Evolutionary conservation across 805 yeast species (phyloP).

Genomic region (Candida easanensis): DNA sequence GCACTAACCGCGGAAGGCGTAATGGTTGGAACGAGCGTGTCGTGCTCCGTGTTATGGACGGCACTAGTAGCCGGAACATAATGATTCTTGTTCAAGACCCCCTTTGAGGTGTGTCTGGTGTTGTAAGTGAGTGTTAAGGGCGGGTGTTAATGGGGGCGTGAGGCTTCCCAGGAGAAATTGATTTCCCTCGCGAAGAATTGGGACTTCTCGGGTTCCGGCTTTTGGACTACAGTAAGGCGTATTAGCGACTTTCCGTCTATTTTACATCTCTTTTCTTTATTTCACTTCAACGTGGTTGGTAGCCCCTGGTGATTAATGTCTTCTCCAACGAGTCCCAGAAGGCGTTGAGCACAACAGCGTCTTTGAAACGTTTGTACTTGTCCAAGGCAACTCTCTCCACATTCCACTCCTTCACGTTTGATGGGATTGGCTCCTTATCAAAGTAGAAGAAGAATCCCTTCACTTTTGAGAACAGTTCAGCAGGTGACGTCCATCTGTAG

Average conservation of each 20-base stretch:
- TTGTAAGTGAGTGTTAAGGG: no score
- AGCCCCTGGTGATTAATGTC: slow-evolving; percentile 65
- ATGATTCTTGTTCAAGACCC: neutral
- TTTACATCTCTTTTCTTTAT: neutral
- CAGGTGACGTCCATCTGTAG: slow-evolving; percentile 82
- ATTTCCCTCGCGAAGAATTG: no score
- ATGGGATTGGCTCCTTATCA: slow-evolving; percentile 77
- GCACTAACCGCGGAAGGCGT: neutral
- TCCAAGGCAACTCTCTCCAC: slow-evolving; percentile 77
- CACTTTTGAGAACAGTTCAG: slow-evolving; percentile 73
- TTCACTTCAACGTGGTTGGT: slow-evolving; percentile 3
- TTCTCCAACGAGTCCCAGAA: slow-evolving; percentile 85
- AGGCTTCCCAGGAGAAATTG: no score
- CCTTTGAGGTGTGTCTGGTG: neutral
- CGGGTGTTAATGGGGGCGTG: no score
- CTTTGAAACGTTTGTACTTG: slow-evolving; percentile 80
- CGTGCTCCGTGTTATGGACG: neutral
- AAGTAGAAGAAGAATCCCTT: slow-evolving; percentile 79
- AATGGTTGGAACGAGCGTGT: neutral
- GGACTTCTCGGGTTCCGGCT: neutral
- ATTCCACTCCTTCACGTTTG: slow-evolving; percentile 80
- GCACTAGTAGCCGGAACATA: neutral
- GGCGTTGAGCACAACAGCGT: slow-evolving; percentile 78
- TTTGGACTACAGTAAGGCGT: no score
- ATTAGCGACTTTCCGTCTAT: neutral